Conservation (phyloP, 2,329 filamentous ascomycete species). For the Fusarium armeniacum region DNA sequence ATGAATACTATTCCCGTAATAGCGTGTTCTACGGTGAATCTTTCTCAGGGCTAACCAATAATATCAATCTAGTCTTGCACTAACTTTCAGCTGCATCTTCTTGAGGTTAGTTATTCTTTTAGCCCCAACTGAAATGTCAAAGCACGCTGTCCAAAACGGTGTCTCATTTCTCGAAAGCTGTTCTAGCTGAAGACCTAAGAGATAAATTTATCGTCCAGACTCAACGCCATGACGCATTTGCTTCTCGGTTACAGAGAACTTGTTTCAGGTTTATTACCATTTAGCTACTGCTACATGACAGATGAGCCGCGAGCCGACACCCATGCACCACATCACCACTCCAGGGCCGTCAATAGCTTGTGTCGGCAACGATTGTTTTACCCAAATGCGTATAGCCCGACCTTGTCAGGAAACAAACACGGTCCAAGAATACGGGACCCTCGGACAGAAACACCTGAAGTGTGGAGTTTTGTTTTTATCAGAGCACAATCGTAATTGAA, state of each 20-base stretch:
- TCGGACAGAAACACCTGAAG: not conserved
- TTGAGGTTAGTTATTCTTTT: not conserved
- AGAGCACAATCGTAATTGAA: not conserved
- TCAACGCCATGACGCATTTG: not conserved
- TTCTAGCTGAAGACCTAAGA: not conserved
- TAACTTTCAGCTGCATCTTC: not conserved
- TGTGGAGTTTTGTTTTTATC: not conserved
- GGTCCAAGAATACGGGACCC: not conserved
- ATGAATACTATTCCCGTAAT: not conserved
- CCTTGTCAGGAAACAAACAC: not conserved
- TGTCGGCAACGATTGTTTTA: not conserved
- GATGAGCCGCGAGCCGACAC: not conserved
- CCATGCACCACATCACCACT: not conserved
- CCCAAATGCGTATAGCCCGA: not conserved
- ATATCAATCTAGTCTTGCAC: rapidly evolving
- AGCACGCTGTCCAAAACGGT: not conserved
- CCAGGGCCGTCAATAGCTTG: not conserved
- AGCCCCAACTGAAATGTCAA: not conserved
- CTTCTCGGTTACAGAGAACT: no score
- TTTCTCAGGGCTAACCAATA: not conserved
- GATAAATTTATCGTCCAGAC: not conserved
- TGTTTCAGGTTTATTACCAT: conserved; percentile 6
- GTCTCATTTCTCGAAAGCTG: not conserved
- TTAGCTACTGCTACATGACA: not conserved
- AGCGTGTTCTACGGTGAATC: no score